A percentile compares a stretch with the other conserved stretches of the same genome.
Evolutionary conservation across 208 protist species (phyloP).

Genomic region (Leishmania mexicana): DNA sequence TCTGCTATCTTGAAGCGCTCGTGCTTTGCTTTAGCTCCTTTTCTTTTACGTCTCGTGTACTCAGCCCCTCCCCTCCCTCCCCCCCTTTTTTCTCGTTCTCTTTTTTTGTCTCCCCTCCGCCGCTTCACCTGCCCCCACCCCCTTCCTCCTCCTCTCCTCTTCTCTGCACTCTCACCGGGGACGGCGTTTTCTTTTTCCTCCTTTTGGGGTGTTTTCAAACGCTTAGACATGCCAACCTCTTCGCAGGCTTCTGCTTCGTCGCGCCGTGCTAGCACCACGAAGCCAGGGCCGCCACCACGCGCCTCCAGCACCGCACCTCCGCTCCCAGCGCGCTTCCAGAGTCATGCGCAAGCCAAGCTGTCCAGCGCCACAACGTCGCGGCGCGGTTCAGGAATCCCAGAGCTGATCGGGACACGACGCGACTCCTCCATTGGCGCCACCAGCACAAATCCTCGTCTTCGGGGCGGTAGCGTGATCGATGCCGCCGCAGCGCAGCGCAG

Average conservation of each 20-base stretch:
- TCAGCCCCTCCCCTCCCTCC: neutral
- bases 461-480: slow-evolving; percentile 43
- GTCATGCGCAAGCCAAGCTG: neutral
- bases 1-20: slow-evolving; percentile 1
- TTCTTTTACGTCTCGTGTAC: neutral
- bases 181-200: neutral
- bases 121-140: neutral
- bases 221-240: slow-evolving; percentile 9
- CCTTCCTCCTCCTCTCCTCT: neutral
- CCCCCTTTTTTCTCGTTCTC: neutral
- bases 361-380: neutral
- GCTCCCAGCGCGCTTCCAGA: slow-evolving; percentile 1
- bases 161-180: neutral
- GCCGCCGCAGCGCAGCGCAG: slow-evolving; percentile 30
- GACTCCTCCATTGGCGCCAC: slow-evolving; percentile 66
- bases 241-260: slow-evolving; percentile 6
- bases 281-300: neutral
- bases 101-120: neutral
- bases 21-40: too few relatives aligned
- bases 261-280: neutral
- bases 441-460: slow-evolving; percentile 51
- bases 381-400: slow-evolving; percentile 7
- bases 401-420: slow-evolving; percentile 34
- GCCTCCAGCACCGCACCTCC: slow-evolving; percentile 2
- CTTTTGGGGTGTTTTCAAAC: neutral